These are phyloP conservation scores for Colletotrichum coccodes DNA, from an alignment of 2,329 filamentous ascomycete genomes.

Conservation along the genomic window DNA sequence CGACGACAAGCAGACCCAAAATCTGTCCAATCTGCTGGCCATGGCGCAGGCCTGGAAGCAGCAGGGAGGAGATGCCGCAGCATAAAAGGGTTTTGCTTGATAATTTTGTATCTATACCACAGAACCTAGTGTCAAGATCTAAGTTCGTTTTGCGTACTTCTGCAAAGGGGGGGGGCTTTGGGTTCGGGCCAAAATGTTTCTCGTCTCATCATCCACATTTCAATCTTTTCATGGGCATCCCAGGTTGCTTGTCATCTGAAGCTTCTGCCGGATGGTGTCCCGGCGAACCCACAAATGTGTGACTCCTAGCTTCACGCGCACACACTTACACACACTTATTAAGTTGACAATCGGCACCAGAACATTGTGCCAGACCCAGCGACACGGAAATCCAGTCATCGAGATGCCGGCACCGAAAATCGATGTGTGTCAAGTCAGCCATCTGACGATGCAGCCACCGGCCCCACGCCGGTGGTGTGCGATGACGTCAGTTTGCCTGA, in stretches of 20 bases:
- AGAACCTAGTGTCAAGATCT: not conserved
- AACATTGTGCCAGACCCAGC: not conserved
- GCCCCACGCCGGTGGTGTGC: not conserved
- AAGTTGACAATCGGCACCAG: not conserved
- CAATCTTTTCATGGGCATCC: not conserved
- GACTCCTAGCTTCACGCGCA: no score
- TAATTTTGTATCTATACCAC: not conserved
- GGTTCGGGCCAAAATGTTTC: not conserved
- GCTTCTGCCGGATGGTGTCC: not conserved
- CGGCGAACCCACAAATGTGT: not conserved
- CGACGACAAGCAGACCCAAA: conserved; percentile 87
- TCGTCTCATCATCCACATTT: not conserved
- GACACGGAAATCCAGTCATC: not conserved
- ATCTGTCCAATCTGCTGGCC: conserved; percentile 84
- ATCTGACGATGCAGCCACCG: not conserved
- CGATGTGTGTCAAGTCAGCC: not conserved
- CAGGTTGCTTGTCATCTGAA: not conserved
- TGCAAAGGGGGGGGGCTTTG: not conserved
- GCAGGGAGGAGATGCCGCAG: conserved; percentile 50
- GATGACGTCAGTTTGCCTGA: conserved; percentile 15
- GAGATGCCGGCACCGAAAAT: not conserved
- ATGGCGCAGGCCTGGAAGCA: conserved; percentile 92
- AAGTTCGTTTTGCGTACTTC: not conserved
- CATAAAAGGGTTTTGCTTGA: not conserved
- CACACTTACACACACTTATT: not conserved